Percentiles rank a stretch among this genome's conserved stretches.
phyloP scores from a whole-genome alignment of 257 asterid genomes.

The Salvia splendens region DNA sequence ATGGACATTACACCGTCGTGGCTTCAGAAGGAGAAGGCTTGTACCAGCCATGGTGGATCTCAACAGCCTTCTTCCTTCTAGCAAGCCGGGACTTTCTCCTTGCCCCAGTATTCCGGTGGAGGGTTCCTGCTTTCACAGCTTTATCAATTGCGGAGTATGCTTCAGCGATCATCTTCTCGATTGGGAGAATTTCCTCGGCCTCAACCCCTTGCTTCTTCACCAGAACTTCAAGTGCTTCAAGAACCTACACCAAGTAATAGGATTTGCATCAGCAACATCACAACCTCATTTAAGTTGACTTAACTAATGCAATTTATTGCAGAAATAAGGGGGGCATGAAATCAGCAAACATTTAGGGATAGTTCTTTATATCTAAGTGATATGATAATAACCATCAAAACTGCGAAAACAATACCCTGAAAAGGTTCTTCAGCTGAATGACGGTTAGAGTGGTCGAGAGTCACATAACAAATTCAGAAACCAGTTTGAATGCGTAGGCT shows the following conservation, averaged over 20 bases:
- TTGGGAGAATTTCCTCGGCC: slow-evolving; percentile 63
- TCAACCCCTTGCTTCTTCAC: slow-evolving; percentile 71
- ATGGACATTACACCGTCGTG: slow-evolving; percentile 37
- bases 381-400: slow-evolving; percentile 5
- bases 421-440: neutral
- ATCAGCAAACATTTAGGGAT: neutral
- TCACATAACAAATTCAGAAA: slow-evolving; percentile 15
- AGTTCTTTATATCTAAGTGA: neutral
- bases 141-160: slow-evolving; percentile 89
- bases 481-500: neutral
- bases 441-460: neutral
- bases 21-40: slow-evolving; percentile 52
- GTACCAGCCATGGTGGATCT: slow-evolving; percentile 89
- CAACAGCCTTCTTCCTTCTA: slow-evolving; percentile 79
- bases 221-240: slow-evolving; percentile 69
- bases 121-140: slow-evolving; percentile 75
- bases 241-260: slow-evolving; percentile 48
- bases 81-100: slow-evolving; percentile 97
- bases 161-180: slow-evolving; percentile 83
- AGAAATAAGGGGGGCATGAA: no score
- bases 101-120: slow-evolving; percentile 92
- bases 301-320: neutral
- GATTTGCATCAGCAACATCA: slow-evolving; percentile 4
- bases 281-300: neutral
- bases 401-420: neutral